Percentiles rank a stretch among this genome's conserved stretches.
These are phyloP conservation scores for Picochlorum sp. DNA, from an alignment of 139 green algal genomes.

Conservation along the genomic window DNA sequence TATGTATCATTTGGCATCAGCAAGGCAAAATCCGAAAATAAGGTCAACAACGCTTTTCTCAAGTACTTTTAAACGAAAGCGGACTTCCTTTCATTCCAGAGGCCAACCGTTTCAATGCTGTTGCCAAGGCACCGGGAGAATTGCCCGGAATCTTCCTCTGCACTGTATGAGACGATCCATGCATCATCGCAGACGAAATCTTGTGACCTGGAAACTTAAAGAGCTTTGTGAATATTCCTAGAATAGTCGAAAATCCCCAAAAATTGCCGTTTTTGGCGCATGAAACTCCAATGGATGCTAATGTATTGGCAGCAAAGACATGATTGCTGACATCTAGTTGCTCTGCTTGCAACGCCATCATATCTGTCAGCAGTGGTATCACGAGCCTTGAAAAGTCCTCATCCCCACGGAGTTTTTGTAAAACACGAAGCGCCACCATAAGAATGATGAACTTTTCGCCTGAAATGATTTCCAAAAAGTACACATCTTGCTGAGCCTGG, in stretches of 20 bases:
- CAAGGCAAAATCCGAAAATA: constrained; percentile 44
- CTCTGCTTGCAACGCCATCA: constrained; percentile 11
- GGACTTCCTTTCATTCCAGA: constrained; percentile 16
- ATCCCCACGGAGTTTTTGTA: constrained; percentile 13
- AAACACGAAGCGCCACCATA: constrained; percentile 12
- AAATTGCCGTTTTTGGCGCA: constrained; percentile 15
- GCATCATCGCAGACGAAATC: constrained; percentile 24
- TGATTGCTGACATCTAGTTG: constrained; percentile 12
- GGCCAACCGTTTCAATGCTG: constrained; percentile 33
- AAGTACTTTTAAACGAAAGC: constrained; percentile 37
- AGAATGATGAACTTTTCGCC: constrained; percentile 3
- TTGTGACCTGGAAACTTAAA: constrained; percentile 37
- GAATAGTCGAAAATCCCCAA: constrained; percentile 39
- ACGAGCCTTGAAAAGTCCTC: constrained; percentile 15
- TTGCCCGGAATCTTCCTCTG: constrained; percentile 7
- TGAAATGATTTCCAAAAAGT: background rate
- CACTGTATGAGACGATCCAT: constrained; percentile 7
- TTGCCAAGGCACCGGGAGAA: constrained; percentile 38
- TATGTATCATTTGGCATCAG: constrained; percentile 23
- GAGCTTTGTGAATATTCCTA: constrained; percentile 45
- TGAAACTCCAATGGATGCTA: constrained; percentile 19
- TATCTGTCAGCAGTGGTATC: constrained; percentile 25
- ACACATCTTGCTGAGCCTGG: background rate
- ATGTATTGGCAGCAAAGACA: constrained; percentile 14
- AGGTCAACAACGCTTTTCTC: constrained; percentile 46